Percentiles rank a stretch among this genome's conserved stretches.
Conservation (phyloP, 805 yeast genomes). For the Teunomyces stri region DNA sequence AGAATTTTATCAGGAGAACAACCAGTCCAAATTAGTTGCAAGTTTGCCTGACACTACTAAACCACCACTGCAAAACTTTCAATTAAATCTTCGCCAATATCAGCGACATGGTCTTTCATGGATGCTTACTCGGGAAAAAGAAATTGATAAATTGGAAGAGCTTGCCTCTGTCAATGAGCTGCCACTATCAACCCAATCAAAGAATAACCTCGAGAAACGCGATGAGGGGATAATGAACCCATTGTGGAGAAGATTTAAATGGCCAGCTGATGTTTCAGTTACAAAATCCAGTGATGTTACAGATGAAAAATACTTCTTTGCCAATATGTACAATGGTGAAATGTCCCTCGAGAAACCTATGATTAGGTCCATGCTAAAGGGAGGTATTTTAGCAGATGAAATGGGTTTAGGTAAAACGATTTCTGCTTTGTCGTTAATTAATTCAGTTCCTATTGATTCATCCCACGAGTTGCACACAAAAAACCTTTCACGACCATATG, state of each 20-base stretch:
- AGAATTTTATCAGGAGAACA: constrained; percentile 70
- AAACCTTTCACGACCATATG: constrained; percentile 44
- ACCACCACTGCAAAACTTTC: constrained; percentile 47
- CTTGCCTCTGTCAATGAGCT: constrained; percentile 19
- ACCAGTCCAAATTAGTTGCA: constrained; percentile 54
- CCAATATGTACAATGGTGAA: constrained; percentile 77
- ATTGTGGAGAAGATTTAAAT: constrained; percentile 72
- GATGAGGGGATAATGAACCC: constrained; percentile 70
- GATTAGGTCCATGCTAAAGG: constrained; percentile 57
- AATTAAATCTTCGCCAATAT: constrained; percentile 63
- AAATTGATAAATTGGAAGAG: constrained; percentile 43
- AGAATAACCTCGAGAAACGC: constrained; percentile 19
- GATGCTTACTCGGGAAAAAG: constrained; percentile 82
- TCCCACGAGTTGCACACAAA: constrained; percentile 11
- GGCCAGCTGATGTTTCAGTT: constrained; percentile 61
- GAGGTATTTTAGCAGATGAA: constrained; percentile 93
- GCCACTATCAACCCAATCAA: constrained; percentile 26
- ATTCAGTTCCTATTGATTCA: constrained; percentile 58
- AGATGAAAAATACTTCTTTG: constrained; percentile 51
- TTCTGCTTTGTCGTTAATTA: constrained; percentile 71
- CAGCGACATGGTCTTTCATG: constrained; percentile 85
- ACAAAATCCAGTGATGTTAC: constrained; percentile 3
- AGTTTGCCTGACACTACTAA: constrained; percentile 64
- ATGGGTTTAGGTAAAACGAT: constrained; percentile 97
- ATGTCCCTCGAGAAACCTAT: constrained; percentile 67